Base-by-base conservation (phyloP, 2,329 filamentous ascomycete genomes). In the Trichoderma sp. region DNA sequence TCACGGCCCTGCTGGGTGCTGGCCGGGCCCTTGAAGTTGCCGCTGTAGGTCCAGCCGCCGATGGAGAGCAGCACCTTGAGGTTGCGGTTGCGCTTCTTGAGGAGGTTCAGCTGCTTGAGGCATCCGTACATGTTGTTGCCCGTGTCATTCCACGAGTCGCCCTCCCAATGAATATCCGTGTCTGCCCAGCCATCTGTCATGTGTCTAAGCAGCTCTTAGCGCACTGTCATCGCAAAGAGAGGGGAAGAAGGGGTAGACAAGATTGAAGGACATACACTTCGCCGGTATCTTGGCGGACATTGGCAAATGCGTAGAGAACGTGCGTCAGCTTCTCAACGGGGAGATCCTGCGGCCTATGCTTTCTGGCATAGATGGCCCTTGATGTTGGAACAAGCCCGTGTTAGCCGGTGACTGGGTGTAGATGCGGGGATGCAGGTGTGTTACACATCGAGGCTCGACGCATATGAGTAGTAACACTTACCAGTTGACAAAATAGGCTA, bases 31-130 rank as follows among this genome's bases (percentile, higher is more conserved):
- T 85, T 83, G 77, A 97, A 96, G 79, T 96, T 95, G 75, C 85
- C 81, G 68, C 89, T 91, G 76, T 96, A 97, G 0, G 93, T 96
- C 93, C 93, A 97, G 58, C 94, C 94, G 67, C 93, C 93, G 67
- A 97, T 91, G 62, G 90, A 93, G 5, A 97, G 84, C 14, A 97
- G 83, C 3, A 95, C 81, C 76, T 97, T 97, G 67, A 97, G 82
- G 70, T 93, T 88, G 55, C 92, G 89, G 76, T 97, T 91, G 67
- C 84, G 82, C 69, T 87, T 86, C 81, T 97, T 97, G 52, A 93
- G 84, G 1, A 97, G 81, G 75, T 91, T 92, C 43, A 97, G 85
- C 78, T 97, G 92, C 80, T 97, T 97, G 68, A 95, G 77, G 74
- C 91, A 94, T 59, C 93, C 93, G 74, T 96, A 97, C 43, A 96